Evolutionary conservation across 2,329 filamentous ascomycete genomes (phyloP), one percentile per base, ranked within the genome.

Genomic region (Aspergillus aculeatinus): DNA sequence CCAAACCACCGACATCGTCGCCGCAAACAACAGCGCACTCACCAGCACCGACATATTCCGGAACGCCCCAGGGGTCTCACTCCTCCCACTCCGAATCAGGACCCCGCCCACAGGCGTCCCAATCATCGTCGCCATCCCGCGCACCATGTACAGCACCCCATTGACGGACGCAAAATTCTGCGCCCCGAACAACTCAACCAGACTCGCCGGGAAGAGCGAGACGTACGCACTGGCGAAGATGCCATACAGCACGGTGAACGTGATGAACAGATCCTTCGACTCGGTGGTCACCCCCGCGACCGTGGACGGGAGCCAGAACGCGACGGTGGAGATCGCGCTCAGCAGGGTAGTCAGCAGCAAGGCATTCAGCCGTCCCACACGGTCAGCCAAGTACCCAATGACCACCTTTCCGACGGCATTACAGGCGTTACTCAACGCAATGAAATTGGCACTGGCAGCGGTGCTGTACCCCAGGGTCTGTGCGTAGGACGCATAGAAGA

Each of bases 131-230:
- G 71, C 75, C 25, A 78, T 61, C 1, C 76, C 76, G 48, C 74
- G 64, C 1, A 78, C 65, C 68, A 78, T 76, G 57, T 78, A 78
- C 19, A 78, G 59, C 21, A 77, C 69, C 0, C 76, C 76, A 57
- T 74, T 77, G 14, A 78, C 75, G 53, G 69, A 72, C 6, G 72
- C 71, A 56, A 76, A 76, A 23, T 76, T 70, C 52, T 77, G 74
- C 2, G 75, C 68, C 2, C 75, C 76, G 47, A 78, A 78, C 1
- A 77, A 57, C 48, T 78, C 76, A 0, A 77, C 74, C 23, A 78
- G 62, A 16, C 72, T 71, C 0, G 77, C 71, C 0, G 77, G 77
- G 55, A 78, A 79, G 1, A 79, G 65, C 1, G 74, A 70, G 6
- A 76, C 70, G 60, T 77, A 78, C 0, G 74, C 74, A 12, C 73